Evolutionary conservation across 2,329 filamentous ascomycete genomes (phyloP), one percentile per base, ranked within the genome.

Genomic region (Leptodontidium sp.): DNA sequence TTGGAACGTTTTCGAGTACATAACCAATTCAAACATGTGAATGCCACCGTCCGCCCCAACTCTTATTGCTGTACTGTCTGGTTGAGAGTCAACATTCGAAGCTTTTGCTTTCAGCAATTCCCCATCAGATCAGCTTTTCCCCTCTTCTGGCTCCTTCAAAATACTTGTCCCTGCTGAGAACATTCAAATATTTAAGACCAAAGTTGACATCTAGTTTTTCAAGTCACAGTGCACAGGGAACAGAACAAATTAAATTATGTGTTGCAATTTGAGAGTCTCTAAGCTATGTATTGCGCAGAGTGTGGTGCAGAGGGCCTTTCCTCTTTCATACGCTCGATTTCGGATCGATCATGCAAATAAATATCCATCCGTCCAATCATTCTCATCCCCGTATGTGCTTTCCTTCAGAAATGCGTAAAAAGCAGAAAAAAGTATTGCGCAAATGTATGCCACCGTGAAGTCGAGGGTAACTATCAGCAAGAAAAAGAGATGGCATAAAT

Each of bases 301-400:
- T 59, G 57, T 26, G 57, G 57, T 59, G 1, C 38, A 45, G 57
- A 45, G 57, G 57, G 45, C 57, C 57, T 26, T 43, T 59, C 55
- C 55, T 58, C 38, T 24, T 9, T 45, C 4, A 59, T 17, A 59
- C 45, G 35, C 21, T 8, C n/a, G 7, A 58, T 58, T 12, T 43
- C 38, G 38, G 21, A 45, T 45, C 57, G n/a, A 45, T 59, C 38
- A 59, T 59, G 21, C 57, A 24, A 59, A 43, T 43, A 43, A 45
- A 59, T 59, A 58, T 58, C n/a, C 55, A 43, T 58, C 35, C 32
- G 9, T n/a, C 11, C n/a, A 24, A 6, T 58, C 35, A 43, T 43
- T 15, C 29, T n/a, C 57, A 45, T 59, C 57, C 38, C 38, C n/a
- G 38, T 43, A 45, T 43, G 38, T 59, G 38, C n/a, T 43, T 11